Percentiles rank a stretch among this genome's conserved stretches.
Conservation (phyloP, 768 basidiomycete species). For the Lactarius indigo region DNA sequence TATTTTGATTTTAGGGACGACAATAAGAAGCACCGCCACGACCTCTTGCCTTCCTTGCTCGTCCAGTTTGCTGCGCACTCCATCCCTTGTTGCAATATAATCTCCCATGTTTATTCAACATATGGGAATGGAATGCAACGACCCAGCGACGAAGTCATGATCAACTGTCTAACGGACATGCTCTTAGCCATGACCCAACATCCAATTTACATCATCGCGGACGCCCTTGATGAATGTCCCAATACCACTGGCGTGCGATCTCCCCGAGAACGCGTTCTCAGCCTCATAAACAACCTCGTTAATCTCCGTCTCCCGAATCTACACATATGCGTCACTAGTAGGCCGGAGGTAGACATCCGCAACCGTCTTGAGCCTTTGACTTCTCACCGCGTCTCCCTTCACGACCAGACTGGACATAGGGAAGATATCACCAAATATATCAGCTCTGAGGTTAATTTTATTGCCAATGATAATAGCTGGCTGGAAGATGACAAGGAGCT, state of each 20-base stretch:
- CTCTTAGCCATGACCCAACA: background rate
- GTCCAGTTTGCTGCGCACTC: background rate
- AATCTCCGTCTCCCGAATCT: background rate
- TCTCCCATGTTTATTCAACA: background rate
- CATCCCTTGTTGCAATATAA: background rate
- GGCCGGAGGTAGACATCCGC: background rate
- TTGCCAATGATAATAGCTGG: background rate
- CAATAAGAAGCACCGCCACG: background rate
- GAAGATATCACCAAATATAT: background rate
- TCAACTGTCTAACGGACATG: background rate
- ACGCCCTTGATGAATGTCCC: background rate
- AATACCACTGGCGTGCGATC: background rate
- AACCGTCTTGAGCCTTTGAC: background rate
- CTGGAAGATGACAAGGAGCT: background rate
- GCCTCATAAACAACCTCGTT: background rate
- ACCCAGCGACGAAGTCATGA: background rate
- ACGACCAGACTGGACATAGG: background rate
- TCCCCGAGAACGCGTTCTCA: background rate
- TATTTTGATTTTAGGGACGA: background rate
- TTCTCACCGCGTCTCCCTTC: background rate
- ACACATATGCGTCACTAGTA: background rate
- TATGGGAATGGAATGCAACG: background rate
- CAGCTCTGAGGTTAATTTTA: background rate
- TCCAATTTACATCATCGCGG: background rate
- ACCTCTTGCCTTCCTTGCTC: background rate